These are phyloP conservation scores for Nitzschia palea DNA, from an alignment of 108 stramenopile genomes.

Conservation along the genomic window DNA sequence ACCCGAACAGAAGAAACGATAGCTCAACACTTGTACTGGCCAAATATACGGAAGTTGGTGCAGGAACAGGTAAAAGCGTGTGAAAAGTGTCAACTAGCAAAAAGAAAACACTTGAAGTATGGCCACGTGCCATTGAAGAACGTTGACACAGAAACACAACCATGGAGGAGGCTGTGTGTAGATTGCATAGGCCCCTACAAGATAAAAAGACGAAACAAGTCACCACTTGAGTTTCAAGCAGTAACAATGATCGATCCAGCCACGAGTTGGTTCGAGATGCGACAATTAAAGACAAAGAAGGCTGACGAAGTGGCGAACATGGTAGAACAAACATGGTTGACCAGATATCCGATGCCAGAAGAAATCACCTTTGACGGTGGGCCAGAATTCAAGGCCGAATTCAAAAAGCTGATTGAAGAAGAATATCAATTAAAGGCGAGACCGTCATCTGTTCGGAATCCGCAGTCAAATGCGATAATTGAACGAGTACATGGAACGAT, in stretches of 20 bases:
- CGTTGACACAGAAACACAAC: constrained; percentile 2
- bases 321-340: constrained; percentile 36
- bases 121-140: constrained; percentile 38
- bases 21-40: background rate
- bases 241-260: constrained; percentile 39
- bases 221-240: background rate
- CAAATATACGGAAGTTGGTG: background rate
- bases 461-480: constrained; percentile 24
- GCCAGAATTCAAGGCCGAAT: constrained; percentile 42
- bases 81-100: background rate
- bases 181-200: constrained; percentile 50
- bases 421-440: background rate
- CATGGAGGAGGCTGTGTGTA: constrained; percentile 36
- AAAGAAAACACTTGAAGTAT: constrained; percentile 6
- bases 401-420: constrained; percentile 17
- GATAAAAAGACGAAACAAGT: constrained; percentile 11
- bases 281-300: constrained; percentile 31
- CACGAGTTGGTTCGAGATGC: constrained; percentile 48
- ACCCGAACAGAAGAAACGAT: background rate
- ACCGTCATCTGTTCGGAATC: constrained; percentile 8
- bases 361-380: constrained; percentile 35
- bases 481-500: constrained; percentile 35
- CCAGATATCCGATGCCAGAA: constrained; percentile 39
- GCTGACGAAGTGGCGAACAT: constrained; percentile 1
- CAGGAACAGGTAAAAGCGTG: background rate